phyloP scores from a whole-genome alignment of 2,329 filamentous ascomycete species.

The Cercospora citrullina region DNA sequence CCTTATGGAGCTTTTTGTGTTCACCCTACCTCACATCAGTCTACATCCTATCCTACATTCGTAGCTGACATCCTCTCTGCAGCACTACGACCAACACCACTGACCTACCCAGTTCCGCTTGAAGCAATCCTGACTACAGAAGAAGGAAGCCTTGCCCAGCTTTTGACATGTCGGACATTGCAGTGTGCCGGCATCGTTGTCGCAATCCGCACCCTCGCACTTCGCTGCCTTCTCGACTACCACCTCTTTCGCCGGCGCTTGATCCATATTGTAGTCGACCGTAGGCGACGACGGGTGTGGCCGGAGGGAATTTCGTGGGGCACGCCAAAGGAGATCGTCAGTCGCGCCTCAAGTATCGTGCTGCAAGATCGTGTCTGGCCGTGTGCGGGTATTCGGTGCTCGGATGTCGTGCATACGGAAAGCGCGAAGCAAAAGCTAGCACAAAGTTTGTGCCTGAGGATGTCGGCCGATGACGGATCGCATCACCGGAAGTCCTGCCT shows the following conservation, averaged over 20 bases:
- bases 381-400: neutral
- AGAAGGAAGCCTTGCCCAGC: slow-evolving; percentile 85
- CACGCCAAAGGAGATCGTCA: neutral
- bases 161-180: slow-evolving; percentile 97
- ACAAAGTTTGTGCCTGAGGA: neutral
- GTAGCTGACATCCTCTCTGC: slow-evolving; percentile 28
- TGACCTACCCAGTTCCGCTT: slow-evolving; percentile 90
- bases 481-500: slow-evolving; percentile 10
- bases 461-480: slow-evolving; percentile 15
- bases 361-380: neutral
- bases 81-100: slow-evolving; percentile 20
- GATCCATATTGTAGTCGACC: slow-evolving; percentile 29
- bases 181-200: slow-evolving; percentile 78
- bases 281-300: neutral
- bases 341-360: neutral
- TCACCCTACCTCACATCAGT: slow-evolving; percentile 57
- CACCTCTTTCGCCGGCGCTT: slow-evolving; percentile 39
- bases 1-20: slow-evolving; percentile 84
- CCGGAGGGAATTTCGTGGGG: neutral
- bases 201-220: slow-evolving; percentile 81
- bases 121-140: slow-evolving; percentile 98
- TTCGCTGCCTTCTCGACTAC: slow-evolving; percentile 57
- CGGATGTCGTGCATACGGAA: neutral
- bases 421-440: neutral
- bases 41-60: neutral